Conservation (phyloP, 768 basidiomycete species). For the Chlorophyllum brunneum region DNA sequence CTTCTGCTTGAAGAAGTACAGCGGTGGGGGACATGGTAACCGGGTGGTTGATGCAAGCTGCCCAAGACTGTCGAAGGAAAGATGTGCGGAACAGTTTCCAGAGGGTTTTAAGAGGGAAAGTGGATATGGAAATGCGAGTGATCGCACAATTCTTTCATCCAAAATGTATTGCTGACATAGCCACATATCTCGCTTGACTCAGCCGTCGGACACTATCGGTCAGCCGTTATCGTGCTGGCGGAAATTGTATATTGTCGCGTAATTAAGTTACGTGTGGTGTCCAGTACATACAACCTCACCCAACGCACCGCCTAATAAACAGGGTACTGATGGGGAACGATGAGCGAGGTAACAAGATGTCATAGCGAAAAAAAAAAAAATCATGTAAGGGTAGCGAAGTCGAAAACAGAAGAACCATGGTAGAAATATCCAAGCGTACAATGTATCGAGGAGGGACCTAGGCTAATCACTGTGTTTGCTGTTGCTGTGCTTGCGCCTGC, state of each 20-base stretch:
- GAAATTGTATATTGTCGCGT: slow-evolving; percentile 3
- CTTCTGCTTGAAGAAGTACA: slow-evolving; percentile 31
- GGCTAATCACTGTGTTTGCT: slow-evolving; percentile 24
- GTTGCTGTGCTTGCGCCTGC: slow-evolving; percentile 26
- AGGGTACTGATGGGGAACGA: background rate
- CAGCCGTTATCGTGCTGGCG: background rate
- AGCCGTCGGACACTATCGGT: background rate
- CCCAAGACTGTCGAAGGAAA: background rate
- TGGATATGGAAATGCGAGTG: slow-evolving; percentile 2
- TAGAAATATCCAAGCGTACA: slow-evolving; percentile 7
- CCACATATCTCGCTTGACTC: background rate
- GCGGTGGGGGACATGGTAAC: slow-evolving; percentile 60
- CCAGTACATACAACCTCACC: slow-evolving; percentile 12
- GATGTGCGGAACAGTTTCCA: background rate
- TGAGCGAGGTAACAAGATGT: slow-evolving; percentile 3
- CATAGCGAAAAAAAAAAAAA: slow-evolving; percentile 5
- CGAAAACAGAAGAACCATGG: slow-evolving; percentile 1
- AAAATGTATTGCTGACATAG: slow-evolving; percentile 8
- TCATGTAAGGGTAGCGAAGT: background rate
- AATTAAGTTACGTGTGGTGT: slow-evolving; percentile 8
- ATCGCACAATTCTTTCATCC: slow-evolving; percentile 2
- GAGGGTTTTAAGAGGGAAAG: background rate
- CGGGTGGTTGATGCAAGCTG: no score
- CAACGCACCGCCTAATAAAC: background rate
- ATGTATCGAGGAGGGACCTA: slow-evolving; percentile 11